Evolutionary conservation across 2,329 filamentous ascomycete species (phyloP).

Genomic region (Epichloe amarillans): DNA sequence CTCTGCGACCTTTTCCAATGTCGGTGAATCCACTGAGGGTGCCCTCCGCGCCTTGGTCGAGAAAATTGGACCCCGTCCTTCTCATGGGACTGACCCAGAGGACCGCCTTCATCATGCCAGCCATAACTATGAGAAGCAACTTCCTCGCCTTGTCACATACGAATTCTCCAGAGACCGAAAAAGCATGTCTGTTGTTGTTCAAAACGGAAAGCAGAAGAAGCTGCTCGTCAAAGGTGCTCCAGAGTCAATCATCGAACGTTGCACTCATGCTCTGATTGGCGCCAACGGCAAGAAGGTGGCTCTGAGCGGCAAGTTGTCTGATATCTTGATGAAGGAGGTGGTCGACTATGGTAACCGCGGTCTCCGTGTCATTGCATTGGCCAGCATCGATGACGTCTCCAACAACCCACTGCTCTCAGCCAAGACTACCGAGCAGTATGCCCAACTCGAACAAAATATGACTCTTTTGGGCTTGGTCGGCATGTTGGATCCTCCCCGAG

Average conservation of each 20-base stretch:
- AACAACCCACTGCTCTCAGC: slow-evolving; percentile 61
- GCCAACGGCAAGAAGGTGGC: slow-evolving; percentile 63
- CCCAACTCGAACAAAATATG: slow-evolving; percentile 81
- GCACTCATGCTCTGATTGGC: slow-evolving; percentile 69
- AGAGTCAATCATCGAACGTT: slow-evolving; percentile 86
- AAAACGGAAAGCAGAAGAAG: slow-evolving; percentile 55
- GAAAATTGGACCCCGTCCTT: slow-evolving; percentile 78
- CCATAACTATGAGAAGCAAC: slow-evolving; percentile 66
- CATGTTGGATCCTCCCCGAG: slow-evolving; percentile 93
- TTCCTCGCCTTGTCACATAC: slow-evolving; percentile 69
- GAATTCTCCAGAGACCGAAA: slow-evolving; percentile 97
- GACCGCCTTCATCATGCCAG: slow-evolving; percentile 71
- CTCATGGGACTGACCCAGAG: slow-evolving; percentile 34
- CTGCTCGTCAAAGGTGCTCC: slow-evolving; percentile 94
- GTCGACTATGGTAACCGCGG: slow-evolving; percentile 84
- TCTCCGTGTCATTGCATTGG: slow-evolving; percentile 87
- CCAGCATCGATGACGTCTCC: slow-evolving; percentile 64
- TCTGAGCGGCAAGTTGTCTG: slow-evolving; percentile 54
- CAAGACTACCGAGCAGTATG: slow-evolving; percentile 73
- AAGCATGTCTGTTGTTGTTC: slow-evolving; percentile 95
- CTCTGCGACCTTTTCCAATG: slow-evolving; percentile 59
- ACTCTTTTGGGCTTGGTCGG: slow-evolving; percentile 86
- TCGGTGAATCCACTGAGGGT: slow-evolving; percentile 93
- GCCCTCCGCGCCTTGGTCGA: slow-evolving; percentile 82
- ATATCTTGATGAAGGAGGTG: slow-evolving; percentile 65